Evolutionary conservation across 768 basidiomycete species (phyloP).

Genomic region (Pholiota microspora): DNA sequence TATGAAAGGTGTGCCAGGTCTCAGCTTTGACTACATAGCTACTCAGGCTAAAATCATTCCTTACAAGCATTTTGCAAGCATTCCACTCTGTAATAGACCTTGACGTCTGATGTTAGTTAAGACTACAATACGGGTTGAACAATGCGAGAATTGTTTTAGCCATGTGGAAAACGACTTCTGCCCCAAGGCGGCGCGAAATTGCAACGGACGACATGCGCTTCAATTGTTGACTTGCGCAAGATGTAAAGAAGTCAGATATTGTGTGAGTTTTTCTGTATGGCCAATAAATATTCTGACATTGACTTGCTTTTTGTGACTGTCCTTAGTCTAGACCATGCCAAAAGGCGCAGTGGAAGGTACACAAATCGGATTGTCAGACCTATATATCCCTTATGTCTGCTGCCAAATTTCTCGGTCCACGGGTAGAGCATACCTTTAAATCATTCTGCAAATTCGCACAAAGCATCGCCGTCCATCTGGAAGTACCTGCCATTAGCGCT

Average conservation of each 20-base stretch:
- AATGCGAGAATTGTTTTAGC: slow-evolving; percentile 18
- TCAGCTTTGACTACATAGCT: too few relatives aligned
- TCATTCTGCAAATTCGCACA: slow-evolving; percentile 16
- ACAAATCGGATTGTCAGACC: slow-evolving; percentile 11
- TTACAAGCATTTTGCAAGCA: too few relatives aligned
- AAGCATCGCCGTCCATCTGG: slow-evolving; percentile 8
- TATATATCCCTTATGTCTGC: slow-evolving; percentile 8
- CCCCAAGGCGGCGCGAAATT: slow-evolving; percentile 8
- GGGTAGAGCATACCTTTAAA: slow-evolving; percentile 11
- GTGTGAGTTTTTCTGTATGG: slow-evolving; percentile 8
- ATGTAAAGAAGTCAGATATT: slow-evolving; percentile 19
- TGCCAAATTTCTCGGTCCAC: slow-evolving; percentile 6
- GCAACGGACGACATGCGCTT: slow-evolving; percentile 13
- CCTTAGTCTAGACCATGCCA: slow-evolving; percentile 16
- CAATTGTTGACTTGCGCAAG: slow-evolving; percentile 14
- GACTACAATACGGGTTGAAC: slow-evolving; percentile 9
- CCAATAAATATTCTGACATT: too few relatives aligned
- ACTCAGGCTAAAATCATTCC: too few relatives aligned
- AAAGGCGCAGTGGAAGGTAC: slow-evolving; percentile 12
- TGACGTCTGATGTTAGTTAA: too few relatives aligned
- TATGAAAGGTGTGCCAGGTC: too few relatives aligned
- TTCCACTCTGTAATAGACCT: too few relatives aligned
- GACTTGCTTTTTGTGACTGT: neutral
- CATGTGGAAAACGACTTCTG: slow-evolving; percentile 14
- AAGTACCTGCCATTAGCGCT: slow-evolving; percentile 16